Conservation (phyloP, 108 stramenopile genomes). For the Schizochytrium sp. region DNA sequence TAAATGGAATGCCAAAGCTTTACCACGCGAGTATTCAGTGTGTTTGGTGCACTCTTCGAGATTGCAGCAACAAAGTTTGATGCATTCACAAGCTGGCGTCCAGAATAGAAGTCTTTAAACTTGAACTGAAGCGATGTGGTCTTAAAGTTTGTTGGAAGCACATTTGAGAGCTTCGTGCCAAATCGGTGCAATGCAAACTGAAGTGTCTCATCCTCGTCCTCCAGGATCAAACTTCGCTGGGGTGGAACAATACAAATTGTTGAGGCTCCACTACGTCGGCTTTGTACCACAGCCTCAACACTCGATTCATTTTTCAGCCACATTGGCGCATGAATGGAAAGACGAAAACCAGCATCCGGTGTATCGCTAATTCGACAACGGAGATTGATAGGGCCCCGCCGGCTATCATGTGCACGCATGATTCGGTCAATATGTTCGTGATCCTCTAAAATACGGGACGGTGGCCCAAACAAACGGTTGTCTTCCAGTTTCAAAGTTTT, state of each 20-base stretch:
- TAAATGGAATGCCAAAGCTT: slow-evolving; percentile 39
- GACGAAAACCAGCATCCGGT: slow-evolving; percentile 9
- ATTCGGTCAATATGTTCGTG: neutral
- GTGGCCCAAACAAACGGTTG: neutral
- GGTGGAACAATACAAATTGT: neutral
- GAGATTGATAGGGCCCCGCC: neutral
- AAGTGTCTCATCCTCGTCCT: neutral
- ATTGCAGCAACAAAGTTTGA: slow-evolving; percentile 18
- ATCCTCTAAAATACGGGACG: neutral
- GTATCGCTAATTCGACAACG: slow-evolving; percentile 20
- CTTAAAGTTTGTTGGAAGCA: neutral
- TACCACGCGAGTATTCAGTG: neutral
- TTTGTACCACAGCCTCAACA: slow-evolving; percentile 26
- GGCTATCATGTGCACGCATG: neutral
- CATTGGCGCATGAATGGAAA: slow-evolving; percentile 30
- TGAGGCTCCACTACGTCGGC: neutral
- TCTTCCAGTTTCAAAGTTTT: neutral
- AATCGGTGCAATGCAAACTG: neutral
- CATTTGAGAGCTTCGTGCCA: slow-evolving; percentile 2
- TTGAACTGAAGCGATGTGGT: neutral
- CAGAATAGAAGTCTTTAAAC: slow-evolving; percentile 14
- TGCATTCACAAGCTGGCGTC: slow-evolving; percentile 24
- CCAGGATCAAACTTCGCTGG: neutral
- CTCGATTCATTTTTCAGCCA: slow-evolving; percentile 52
- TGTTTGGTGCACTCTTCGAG: neutral